Evolutionary conservation across 345 rosid genomes (phyloP), one percentile per base, ranked within the genome.

Genomic region (Crucihimalaya himalaica): DNA sequence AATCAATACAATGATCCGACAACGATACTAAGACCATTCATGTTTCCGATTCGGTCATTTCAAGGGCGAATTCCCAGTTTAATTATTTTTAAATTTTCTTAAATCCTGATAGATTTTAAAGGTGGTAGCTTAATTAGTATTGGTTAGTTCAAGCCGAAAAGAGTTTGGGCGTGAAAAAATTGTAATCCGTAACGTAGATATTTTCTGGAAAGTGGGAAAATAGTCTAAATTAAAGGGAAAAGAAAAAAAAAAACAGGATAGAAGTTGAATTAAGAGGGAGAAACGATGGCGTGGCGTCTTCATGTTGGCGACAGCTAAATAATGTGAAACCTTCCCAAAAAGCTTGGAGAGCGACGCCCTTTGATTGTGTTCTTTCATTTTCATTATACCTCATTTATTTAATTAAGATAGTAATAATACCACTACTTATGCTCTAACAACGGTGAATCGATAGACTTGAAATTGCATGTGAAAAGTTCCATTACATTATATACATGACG

Each of bases 291-390:
- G 89, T 89, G 96, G 87, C 79, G 27, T 1, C 14, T 58, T 70
- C 15, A 14, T 45, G 72, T 72, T 73, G 83, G 84, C 43, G 80
- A 85, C 96, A 89, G 93, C 86, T 84, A 83, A n/a, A n/a, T n/a
- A n/a, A 84, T 82, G 50, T 78, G 79, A 80, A 80, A 47, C 20
- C 63, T 61, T 75, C 59, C 43, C 60, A 53, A 34, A 76, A 70
- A 76, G 70, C 51, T 70, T 69, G 54, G 75, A 76, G 66, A 70
- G 71, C 75, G 66, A 77, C 72, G 29, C 80, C 78, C 42, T 23
- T 61, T 63, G 40, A 42, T 66, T 47, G 78, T 65, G 54, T 75
- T 42, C 40, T 48, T 61, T 70, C 45, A 27, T 54, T 25, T 18
- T 35, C 8, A 31, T 31, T 31, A 31, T 31, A 31, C 34, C 3